These are phyloP conservation scores for Mrakia hoshinonis DNA, from an alignment of 768 basidiomycete genomes.

Conservation along the genomic window DNA sequence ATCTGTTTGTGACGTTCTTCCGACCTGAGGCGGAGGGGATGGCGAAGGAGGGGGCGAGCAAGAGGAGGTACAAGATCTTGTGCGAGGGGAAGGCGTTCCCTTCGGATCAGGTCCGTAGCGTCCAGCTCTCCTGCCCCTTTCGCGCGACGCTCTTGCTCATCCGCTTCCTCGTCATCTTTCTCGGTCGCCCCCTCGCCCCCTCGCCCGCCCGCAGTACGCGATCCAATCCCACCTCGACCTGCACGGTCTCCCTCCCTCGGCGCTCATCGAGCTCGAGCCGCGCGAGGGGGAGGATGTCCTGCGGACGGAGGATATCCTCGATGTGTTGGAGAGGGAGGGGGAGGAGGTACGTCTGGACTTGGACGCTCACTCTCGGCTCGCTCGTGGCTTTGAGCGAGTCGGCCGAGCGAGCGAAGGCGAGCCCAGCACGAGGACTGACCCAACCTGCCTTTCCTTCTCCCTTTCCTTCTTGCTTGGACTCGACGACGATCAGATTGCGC, in stretches of 20 bases:
- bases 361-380: neutral
- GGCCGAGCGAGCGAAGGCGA: too few relatives aligned
- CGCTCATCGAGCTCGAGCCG: constrained; percentile 70
- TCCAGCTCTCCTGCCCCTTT: too few relatives aligned
- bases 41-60: constrained; percentile 41
- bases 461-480: neutral
- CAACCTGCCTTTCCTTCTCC: neutral
- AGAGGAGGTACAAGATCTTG: constrained; percentile 81
- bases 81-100: constrained; percentile 93
- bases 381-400: too few relatives aligned
- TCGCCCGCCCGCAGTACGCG: constrained; percentile 60
- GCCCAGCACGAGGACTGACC: too few relatives aligned
- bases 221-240: constrained; percentile 80
- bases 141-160: too few relatives aligned
- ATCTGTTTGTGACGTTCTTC: constrained; percentile 86
- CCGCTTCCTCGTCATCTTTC: too few relatives aligned
- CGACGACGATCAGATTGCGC: constrained; percentile 53
- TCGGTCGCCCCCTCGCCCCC: too few relatives aligned
- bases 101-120: constrained; percentile 96
- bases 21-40: too few relatives aligned
- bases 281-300: constrained; percentile 75
- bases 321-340: constrained; percentile 52
- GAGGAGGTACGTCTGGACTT: constrained; percentile 33
- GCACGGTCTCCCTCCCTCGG: constrained; percentile 67
- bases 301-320: constrained; percentile 79